Percentiles rank a stretch among this genome's conserved stretches.
Conservation (phyloP, 768 basidiomycete species). For the Rhodotorula kratochvilovae region DNA sequence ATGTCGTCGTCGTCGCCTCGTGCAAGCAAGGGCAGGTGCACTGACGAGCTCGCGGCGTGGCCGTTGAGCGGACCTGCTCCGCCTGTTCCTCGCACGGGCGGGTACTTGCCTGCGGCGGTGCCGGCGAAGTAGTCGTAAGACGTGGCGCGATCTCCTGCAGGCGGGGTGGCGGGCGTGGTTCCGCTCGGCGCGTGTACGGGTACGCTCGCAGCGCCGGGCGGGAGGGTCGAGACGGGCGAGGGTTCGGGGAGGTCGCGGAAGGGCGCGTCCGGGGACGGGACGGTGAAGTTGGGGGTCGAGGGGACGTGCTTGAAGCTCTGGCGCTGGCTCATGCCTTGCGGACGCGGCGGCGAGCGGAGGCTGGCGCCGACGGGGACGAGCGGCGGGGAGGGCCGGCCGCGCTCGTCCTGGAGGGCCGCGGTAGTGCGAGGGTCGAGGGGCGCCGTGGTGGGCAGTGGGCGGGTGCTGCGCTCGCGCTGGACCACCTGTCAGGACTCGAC, state of each 20-base stretch:
- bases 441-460: too few relatives aligned
- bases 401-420: not conserved
- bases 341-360: too few relatives aligned
- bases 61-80: not conserved
- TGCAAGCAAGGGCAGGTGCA: conserved; percentile 25
- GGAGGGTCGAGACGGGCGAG: not conserved
- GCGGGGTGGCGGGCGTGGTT: not conserved
- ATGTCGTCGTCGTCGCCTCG: conserved; percentile 12
- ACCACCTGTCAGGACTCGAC: too few relatives aligned
- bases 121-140: not conserved
- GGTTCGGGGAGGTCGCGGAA: not conserved
- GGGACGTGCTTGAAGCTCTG: conserved; percentile 4
- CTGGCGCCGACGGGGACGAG: not conserved
- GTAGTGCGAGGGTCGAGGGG: too few relatives aligned
- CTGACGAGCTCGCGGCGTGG: conserved; percentile 8
- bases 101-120: conserved; percentile 3
- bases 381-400: not conserved
- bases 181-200: too few relatives aligned
- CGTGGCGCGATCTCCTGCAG: not conserved
- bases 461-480: too few relatives aligned
- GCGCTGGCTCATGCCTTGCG: not conserved
- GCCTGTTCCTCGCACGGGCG: not conserved
- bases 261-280: not conserved
- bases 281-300: conserved; percentile 1
- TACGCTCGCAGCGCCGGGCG: not conserved